phyloP scores from a whole-genome alignment of 208 protist species.

The Plasmodiophora brassicae region DNA sequence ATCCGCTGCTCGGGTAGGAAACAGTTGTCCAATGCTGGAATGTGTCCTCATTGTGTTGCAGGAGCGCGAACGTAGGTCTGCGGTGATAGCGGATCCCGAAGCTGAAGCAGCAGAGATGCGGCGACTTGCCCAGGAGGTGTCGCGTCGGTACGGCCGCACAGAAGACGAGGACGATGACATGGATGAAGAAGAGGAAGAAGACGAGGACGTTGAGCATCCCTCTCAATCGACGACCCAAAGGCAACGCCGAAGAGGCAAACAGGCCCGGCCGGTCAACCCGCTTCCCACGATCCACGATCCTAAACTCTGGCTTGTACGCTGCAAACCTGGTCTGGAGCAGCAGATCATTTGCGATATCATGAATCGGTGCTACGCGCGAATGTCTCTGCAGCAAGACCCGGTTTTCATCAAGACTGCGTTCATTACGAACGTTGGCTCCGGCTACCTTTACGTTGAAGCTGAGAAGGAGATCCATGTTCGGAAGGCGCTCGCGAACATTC shows the following conservation, averaged over 20 bases:
- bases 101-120: constrained; percentile 33
- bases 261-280: neutral
- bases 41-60: no score
- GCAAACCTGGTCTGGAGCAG: constrained; percentile 9
- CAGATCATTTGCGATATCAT: constrained; percentile 17
- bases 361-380: constrained; percentile 15
- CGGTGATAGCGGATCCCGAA: neutral
- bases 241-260: neutral
- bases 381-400: neutral
- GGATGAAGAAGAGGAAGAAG: constrained; percentile 23
- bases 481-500: constrained; percentile 31
- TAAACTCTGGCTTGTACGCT: constrained; percentile 10
- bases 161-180: neutral
- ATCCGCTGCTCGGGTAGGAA: neutral
- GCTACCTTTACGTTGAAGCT: constrained; percentile 41
- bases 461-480: constrained; percentile 26
- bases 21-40: no score
- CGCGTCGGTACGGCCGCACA: neutral
- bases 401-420: constrained; percentile 38
- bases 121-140: neutral
- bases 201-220: neutral
- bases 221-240: neutral
- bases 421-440: neutral
- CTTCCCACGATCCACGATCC: constrained; percentile 2
- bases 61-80: neutral